Conservation (phyloP, 2,329 filamentous ascomycete species). For the Fusarium sp. region DNA sequence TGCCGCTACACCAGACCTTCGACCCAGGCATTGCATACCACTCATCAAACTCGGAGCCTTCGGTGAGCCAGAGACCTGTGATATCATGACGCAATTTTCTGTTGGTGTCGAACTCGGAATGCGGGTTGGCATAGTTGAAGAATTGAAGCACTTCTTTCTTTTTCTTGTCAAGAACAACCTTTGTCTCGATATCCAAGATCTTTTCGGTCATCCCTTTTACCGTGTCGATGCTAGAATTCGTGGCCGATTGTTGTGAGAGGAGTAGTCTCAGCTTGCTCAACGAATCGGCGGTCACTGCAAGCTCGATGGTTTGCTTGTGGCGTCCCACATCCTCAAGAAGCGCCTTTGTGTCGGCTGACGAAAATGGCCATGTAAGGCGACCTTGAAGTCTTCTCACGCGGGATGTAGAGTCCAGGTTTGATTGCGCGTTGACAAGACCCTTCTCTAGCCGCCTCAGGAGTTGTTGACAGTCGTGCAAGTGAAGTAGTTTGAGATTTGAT, state of each 20-base stretch:
- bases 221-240: neutral
- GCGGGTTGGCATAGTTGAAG: constrained; percentile 9
- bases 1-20: constrained; percentile 6
- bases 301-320: neutral
- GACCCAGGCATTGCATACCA: neutral
- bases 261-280: neutral
- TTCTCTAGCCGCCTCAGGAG: neutral
- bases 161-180: neutral
- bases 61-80: constrained; percentile 9
- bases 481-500: neutral
- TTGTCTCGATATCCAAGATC: constrained; percentile 1
- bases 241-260: neutral
- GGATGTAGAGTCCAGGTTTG: neutral
- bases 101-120: neutral
- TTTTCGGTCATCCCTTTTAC: neutral
- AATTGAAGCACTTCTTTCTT: neutral
- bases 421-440: neutral
- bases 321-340: neutral
- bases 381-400: neutral
- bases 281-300: constrained; percentile 1
- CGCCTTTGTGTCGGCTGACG: neutral
- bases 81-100: neutral
- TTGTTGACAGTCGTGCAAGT: constrained; percentile 6
- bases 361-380: constrained; percentile 6
- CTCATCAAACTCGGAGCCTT: neutral